These are phyloP conservation scores for Penicillium sp. DNA, from an alignment of 2,329 filamentous ascomycete species.

Conservation along the genomic window DNA sequence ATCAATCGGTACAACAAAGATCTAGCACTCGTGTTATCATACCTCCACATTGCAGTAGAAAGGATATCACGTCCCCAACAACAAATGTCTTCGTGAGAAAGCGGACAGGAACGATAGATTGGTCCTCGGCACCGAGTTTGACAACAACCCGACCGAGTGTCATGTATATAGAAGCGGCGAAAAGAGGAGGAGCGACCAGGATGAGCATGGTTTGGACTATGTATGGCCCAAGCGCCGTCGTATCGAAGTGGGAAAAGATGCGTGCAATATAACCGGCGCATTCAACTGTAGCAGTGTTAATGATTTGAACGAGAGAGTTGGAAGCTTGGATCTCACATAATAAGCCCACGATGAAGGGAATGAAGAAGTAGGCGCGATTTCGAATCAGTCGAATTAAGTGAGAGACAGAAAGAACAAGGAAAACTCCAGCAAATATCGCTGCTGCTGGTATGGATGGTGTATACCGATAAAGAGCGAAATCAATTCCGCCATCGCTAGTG, in stretches of 20 bases:
- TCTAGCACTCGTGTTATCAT: neutral
- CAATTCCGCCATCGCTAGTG: neutral
- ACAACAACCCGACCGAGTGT: constrained; percentile 28
- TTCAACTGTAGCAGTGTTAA: constrained; percentile 26
- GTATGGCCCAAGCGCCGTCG: constrained; percentile 24
- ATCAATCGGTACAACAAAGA: neutral
- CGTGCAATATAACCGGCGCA: constrained; percentile 29
- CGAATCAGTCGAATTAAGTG: constrained; percentile 15
- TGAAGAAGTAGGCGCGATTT: constrained; percentile 39
- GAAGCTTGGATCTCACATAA: constrained; percentile 31
- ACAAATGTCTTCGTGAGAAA: constrained; percentile 35
- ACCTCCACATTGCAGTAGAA: constrained; percentile 31
- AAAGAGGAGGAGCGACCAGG: constrained; percentile 31
- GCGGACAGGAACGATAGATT: constrained; percentile 21
- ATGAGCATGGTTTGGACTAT: constrained; percentile 30
- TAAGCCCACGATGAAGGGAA: constrained; percentile 37
- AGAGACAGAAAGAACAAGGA: constrained; percentile 22
- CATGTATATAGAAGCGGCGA: constrained; percentile 35
- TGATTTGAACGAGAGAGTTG: constrained; percentile 11
- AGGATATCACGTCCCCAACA: constrained; percentile 30
- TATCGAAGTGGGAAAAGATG: constrained; percentile 27
- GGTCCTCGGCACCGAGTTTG: constrained; percentile 17
- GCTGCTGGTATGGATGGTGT: constrained; percentile 26
- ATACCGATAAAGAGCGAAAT: constrained; percentile 43
- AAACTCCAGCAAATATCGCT: constrained; percentile 24